Evolutionary conservation across 352 stramenopile species (phyloP).

Genomic region (Thalassiosira mediterranea): DNA sequence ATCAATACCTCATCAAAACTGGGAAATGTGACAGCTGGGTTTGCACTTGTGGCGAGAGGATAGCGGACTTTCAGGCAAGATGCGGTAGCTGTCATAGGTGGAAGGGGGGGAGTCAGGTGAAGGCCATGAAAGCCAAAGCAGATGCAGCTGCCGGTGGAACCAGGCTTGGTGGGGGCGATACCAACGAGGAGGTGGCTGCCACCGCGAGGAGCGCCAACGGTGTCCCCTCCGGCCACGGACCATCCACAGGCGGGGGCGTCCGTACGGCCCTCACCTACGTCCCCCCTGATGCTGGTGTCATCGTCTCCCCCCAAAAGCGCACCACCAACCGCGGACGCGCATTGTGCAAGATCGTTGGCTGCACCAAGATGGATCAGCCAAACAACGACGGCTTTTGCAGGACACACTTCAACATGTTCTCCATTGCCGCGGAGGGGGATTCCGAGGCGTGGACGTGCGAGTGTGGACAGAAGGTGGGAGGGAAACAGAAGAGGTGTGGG

Average conservation of each 20-base stretch:
- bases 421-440: neutral
- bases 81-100: slow-evolving; percentile 35
- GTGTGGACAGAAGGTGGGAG: slow-evolving; percentile 20
- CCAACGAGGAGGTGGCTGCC: neutral
- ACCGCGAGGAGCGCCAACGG: too few species aligned
- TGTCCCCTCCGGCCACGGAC: neutral
- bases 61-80: slow-evolving; percentile 6
- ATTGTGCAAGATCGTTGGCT: slow-evolving; percentile 36
- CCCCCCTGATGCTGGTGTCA: neutral
- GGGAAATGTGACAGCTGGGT: slow-evolving; percentile 18
- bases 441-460: slow-evolving; percentile 28
- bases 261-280: neutral
- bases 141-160: neutral
- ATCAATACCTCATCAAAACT: slow-evolving; percentile 27
- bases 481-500: slow-evolving; percentile 30
- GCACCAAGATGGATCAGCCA: slow-evolving; percentile 39
- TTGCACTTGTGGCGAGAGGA: slow-evolving; percentile 28
- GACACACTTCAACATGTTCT: slow-evolving; percentile 33
- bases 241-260: neutral
- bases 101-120: slow-evolving; percentile 24
- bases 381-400: slow-evolving; percentile 53
- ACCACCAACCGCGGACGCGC: slow-evolving; percentile 14
- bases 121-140: too few species aligned
- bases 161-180: neutral
- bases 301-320: neutral